Conservation (phyloP, 2,329 filamentous ascomycete genomes). For the Aureobasidium sp. region DNA sequence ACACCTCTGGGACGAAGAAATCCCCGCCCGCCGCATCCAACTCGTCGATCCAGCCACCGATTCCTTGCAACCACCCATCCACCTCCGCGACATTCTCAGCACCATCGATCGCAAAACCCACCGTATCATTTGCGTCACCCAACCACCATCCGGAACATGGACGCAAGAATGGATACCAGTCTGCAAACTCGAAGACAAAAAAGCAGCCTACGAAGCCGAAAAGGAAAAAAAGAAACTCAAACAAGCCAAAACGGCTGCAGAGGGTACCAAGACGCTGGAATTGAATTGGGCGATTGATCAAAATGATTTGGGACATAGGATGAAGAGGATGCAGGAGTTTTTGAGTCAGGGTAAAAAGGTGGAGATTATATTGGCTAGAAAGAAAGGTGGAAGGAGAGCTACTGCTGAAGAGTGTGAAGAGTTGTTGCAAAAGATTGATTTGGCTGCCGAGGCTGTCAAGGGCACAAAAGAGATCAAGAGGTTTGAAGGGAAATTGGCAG, state of each 20-base stretch:
- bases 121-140: slow-evolving; percentile 44
- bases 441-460: slow-evolving; percentile 36
- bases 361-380: slow-evolving; percentile 63
- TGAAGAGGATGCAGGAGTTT: slow-evolving; percentile 62
- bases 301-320: slow-evolving; percentile 66
- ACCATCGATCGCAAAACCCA: slow-evolving; percentile 44
- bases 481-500: slow-evolving; percentile 41
- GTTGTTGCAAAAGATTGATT: slow-evolving; percentile 47
- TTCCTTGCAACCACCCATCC: slow-evolving; percentile 29
- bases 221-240: slow-evolving; percentile 34
- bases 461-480: slow-evolving; percentile 41
- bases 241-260: slow-evolving; percentile 37
- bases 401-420: slow-evolving; percentile 53
- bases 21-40: slow-evolving; percentile 37
- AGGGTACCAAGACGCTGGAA: slow-evolving; percentile 68
- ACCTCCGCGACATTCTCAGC: slow-evolving; percentile 33
- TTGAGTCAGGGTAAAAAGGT: slow-evolving; percentile 68
- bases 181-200: slow-evolving; percentile 63
- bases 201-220: slow-evolving; percentile 41
- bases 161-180: slow-evolving; percentile 48
- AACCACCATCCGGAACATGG: slow-evolving; percentile 21
- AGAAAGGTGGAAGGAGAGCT: slow-evolving; percentile 55
- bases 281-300: slow-evolving; percentile 78
- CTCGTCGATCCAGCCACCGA: slow-evolving; percentile 35
- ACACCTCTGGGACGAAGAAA: slow-evolving; percentile 42